Evolutionary conservation across 768 basidiomycete genomes (phyloP), one percentile per base, ranked within the genome.

Genomic region (Russula lepida): DNA sequence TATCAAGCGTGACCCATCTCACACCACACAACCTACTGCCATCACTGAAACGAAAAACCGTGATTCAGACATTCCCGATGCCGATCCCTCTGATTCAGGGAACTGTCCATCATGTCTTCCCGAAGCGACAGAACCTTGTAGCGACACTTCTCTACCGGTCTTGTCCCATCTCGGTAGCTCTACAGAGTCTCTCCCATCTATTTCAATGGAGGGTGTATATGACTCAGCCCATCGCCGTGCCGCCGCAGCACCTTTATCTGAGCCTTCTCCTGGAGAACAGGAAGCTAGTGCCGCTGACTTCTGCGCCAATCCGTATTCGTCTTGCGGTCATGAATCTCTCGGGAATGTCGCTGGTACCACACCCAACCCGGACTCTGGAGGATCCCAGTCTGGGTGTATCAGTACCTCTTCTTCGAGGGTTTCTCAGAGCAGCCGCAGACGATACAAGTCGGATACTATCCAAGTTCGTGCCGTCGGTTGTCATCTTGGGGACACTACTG

Each of bases 361-460:
- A 32, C n/a, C 33, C 32, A 35, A 39, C 4, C 28, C 15, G 25
- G 35, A 50, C 11, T 17, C 49, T 8, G 30, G 46, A 15, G 51
- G 19, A 30, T 23, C 1, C 30, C 35, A 46, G n/a, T 33, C 6
- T 1, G 44, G 27, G 27, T 17, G 17, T 2, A 28, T n/a, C 25
- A 27, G 44, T 11, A 19, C 15, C 7, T 54, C 51, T 21, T 21
- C 21, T 15, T 32, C 27, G 6, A 39, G 25, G 33, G 32, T 46
- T n/a, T 39, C 33, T 32, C n/a, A 62, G 6, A 12, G 35, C 23
- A 8, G 51, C 21, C 61, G 28, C 3, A 53, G 51, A 8, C 56
- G 56, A 48, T 53, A 52, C 56, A 62, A 54, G 23, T 62, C 61
- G 13, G 56, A 62, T 35, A 37, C 51, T 27, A 54, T 62, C 17